Conservation (phyloP, 352 stramenopile genomes). For the Globisporangium irregulare region DNA sequence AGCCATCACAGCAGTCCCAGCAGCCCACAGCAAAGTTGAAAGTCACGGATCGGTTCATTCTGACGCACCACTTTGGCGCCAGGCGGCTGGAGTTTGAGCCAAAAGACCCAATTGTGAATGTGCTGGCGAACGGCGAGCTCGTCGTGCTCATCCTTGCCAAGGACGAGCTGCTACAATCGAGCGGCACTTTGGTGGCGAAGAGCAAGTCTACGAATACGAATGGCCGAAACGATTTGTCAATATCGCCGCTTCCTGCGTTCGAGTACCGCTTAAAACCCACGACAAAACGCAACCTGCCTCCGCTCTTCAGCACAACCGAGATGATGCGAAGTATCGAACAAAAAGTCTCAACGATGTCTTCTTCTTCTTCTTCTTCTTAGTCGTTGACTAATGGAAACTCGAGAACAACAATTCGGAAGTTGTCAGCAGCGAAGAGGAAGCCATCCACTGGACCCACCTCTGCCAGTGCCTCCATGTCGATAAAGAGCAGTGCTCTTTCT, state of each 20-base stretch:
- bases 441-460: background rate
- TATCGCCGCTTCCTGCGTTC: conserved; percentile 7
- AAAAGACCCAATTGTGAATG: conserved; percentile 22
- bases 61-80: conserved; percentile 38
- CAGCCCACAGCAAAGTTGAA: conserved; percentile 26
- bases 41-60: conserved; percentile 30
- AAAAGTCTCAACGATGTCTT: background rate
- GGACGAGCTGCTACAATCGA: background rate
- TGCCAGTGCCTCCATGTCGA: background rate
- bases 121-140: conserved; percentile 39
- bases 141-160: conserved; percentile 29
- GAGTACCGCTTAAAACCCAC: conserved; percentile 21
- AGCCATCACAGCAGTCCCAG: background rate
- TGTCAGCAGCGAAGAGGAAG: conserved; percentile 6
- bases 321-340: background rate
- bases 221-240: background rate
- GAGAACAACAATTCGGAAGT: conserved; percentile 1
- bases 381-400: background rate
- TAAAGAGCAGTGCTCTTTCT: background rate
- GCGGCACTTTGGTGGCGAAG: too few relatives aligned
- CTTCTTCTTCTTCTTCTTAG: background rate
- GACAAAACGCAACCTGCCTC: conserved; percentile 16
- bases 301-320: conserved; percentile 16
- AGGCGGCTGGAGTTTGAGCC: conserved; percentile 23
- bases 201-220: background rate